Base-by-base conservation (phyloP, 768 basidiomycete genomes). In the Auricularia auricula-judae region DNA sequence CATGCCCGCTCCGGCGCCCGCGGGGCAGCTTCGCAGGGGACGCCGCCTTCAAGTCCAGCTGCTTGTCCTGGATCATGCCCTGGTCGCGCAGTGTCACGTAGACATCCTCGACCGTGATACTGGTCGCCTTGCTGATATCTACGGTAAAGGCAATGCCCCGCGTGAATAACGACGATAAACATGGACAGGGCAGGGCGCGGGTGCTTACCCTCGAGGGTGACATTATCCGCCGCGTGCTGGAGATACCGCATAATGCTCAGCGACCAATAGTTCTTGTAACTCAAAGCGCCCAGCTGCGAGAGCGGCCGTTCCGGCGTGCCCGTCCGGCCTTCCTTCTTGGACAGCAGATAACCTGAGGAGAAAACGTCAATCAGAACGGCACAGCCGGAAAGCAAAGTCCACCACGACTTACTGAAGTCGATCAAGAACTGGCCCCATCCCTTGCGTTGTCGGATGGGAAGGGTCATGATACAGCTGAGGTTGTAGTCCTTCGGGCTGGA, bases 391-490 rank as follows among this genome's bases (percentile, higher is more conserved):
- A 39, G 36, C 29, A n/a, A 62, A 29, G 60, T 16, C 34, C 39
- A 34, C 62, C 34, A 23, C 51, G 33, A 82, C 93, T 71, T 72
- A 98, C 96, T 99, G 77, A 99, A 98, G 76, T 98, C 97, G 69
- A 99, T 98, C 70, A 99, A 81, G 63, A 93, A 81, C 74, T 93
- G 93, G 12, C 97, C 97, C 95, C 96, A 99, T 0, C 97, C 97
- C 74, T 89, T 87, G 67, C 96, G 79, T 75, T 98, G 96, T 67
- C 94, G 79, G 44, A 98, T 89, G 1, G 97, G 97, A 21, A 99
- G 78, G 18, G 97, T 98, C 95, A 99, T 98, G 72, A 99, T 99
- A 79, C 97, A 99, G 75, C 93, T 96, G 68, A 99, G 86, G 77
- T 99, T 99, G 75, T 93, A 94, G 71, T 93, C 91, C 76, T 93